Base-by-base conservation (phyloP, 1,284 basidiomycete species). In the Tilletia caries region DNA sequence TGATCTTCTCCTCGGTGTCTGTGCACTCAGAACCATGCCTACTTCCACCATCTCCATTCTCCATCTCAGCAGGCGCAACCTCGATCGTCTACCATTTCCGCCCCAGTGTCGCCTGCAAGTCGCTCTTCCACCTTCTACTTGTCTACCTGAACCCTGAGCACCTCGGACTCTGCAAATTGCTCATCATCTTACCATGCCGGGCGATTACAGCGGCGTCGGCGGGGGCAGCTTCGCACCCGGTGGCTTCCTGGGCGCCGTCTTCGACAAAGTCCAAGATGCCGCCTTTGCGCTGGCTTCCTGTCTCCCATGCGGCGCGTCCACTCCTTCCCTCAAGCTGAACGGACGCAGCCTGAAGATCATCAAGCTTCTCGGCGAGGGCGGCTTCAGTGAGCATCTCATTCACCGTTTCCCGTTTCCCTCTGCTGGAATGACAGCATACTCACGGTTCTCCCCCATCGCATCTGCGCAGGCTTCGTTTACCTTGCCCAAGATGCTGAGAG, bases 301-400 rank as follows among this genome's bases (percentile, higher is more conserved):
- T 50, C 68, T 80, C 6, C 74, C 73, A 3, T 79, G 77, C 68
- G 74, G 69, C n/a, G 71, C 73, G 50, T 71, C 73, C 32, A 69
- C 69, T 2, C 71, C 76, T 1, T 60, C 69, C 2, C 73, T 83
- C 68, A 75, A 77, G 65, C 73, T 82, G 54, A 81, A 82, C 66
- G 80, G 80, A 3, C 74, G 75, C 62, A 73, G 71, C 60, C 76
- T 81, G 62, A 71, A 81, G 68, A 75, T 83, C 34, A 69, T 80
- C 58, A 76, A 76, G 41, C 70, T 83, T 20, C 75, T 80, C 3
- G 79, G 79, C 58, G 79, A 80, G 68, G 79, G 79, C 34, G 79
- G 76, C 15, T 73, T 80, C 68, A 75, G 73, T 62, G 32, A 41
- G 37, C 37, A 41, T 41, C 15, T 41, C 10, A 10, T 41, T 15